Base-by-base conservation (phyloP, 2,329 filamentous ascomycete species). In the Orbilia blumenaviensis region DNA sequence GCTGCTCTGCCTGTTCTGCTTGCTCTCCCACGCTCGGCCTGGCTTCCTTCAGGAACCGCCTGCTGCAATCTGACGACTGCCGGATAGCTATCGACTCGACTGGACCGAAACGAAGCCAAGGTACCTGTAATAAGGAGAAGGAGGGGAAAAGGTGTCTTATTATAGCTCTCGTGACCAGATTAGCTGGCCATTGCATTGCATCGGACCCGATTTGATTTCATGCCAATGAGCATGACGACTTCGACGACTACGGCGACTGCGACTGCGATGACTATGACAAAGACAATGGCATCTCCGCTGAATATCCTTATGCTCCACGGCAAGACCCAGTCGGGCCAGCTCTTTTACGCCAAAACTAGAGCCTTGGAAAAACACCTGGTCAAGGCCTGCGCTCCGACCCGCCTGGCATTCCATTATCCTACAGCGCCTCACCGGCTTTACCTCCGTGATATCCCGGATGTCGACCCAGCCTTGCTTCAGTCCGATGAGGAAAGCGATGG, bases 341-440 rank as follows among this genome's bases (percentile, higher is more conserved):
- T 88, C 62, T 91, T 91, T 84, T 86, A 86, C 81, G 86, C 87
- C 80, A 91, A 91, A 84, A 89, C 88, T 71, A 87, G 88, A 81
- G 89, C 88, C 7, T 84, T 91, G 6, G 85, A 88, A 74, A 90
- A 91, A 56, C 72, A 76, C 29, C 56, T 76, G 18, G 23, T 69
- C 46, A 76, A 76, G 50, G 58, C 52, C 58, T 76, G 72, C 60
- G 48, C 56, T 21, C 72, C 72, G 9, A n/a, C 42, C 32, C 44
- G 56, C 29, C 81, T 81, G 41, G 54, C 72, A 18, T 78, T 80
- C 50, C 52, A 69, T 77, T 87, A 86, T 80, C 85, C 85, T 12
- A 85, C 85, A 0, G 86, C 81, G 0, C 86, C 86, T 0, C 78
- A 85, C 36, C 83, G 80, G 2, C 83, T 87, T 14, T 80, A 80